Evolutionary conservation across 352 stramenopile species (phyloP), one percentile per base, ranked within the genome.

Genomic region (Phytophthora fragariae): DNA sequence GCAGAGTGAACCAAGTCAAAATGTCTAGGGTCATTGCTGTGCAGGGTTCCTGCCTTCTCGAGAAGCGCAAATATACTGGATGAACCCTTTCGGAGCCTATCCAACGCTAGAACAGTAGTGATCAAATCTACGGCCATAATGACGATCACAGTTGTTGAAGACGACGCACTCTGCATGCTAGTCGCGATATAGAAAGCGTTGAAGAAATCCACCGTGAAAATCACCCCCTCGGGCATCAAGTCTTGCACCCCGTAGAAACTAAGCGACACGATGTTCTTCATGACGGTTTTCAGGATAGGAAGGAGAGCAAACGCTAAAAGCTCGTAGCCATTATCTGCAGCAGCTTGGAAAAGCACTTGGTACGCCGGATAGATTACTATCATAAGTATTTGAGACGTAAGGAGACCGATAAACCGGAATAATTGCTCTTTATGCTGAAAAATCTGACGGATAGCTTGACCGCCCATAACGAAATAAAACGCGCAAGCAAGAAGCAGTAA

Each of bases 151-250:
- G 53, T 62, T 5, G n/a, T 62, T 1, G 27, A 58, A 2, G 70
- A 73, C 1, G 64, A 69, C 3, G 64, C 44, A 1, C 10, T 65
- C 14, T 76, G 56, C 69, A 76, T 76, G 10, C 62, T 65, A 1
- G 64, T 68, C 8, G 70, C 65, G 24, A 80, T 27, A 53, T 72
- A 77, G 6, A 77, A 33, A 1, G 65, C 61, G 33, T 77, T 77
- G 21, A 70, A 74, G 33, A 65, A 71, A 33, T 71, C 67, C 7
- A 75, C 62, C 2, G 29, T 72, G 56, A 79, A 75, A 12, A 73
- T 75, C n/a, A 72, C 72, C 5, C 59, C 35, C 12, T 68, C 57
- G 2, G 72, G 72, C 33, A 76, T 65, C 19, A 69, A 19, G 29
- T 75, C 72, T 6, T 75, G 39, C 15, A 68, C 58, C n/a, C 64